Evolutionary conservation across 163 green algal species (phyloP).

Genomic region (Prototheca wickerhamii): DNA sequence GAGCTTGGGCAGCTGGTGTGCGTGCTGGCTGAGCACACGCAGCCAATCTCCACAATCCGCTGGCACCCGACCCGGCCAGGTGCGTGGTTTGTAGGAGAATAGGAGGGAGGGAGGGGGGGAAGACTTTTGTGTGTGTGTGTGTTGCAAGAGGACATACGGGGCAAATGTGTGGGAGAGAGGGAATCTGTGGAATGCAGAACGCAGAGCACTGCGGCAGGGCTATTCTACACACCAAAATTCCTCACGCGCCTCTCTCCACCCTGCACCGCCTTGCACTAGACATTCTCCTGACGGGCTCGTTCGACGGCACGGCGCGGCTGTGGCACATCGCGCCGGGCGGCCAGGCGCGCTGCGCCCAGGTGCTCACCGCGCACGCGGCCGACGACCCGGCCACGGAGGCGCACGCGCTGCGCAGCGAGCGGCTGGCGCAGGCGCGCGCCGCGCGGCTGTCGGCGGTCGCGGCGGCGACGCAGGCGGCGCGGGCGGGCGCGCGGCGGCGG

Average conservation of each 20-base stretch:
- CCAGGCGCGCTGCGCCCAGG: not conserved
- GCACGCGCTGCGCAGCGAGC: not conserved
- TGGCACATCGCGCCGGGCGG: slow-evolving; percentile 38
- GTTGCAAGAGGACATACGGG: too few relatives aligned
- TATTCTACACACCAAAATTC: not conserved
- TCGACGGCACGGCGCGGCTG: slow-evolving; percentile 67
- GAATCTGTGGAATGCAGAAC: too few relatives aligned
- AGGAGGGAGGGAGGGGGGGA: not conserved
- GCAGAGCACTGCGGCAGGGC: not conserved
- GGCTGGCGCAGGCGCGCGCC: too few relatives aligned
- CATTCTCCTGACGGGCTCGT: slow-evolving; percentile 60
- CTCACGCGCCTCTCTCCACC: not conserved
- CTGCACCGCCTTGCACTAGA: not conserved
- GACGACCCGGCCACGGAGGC: not conserved
- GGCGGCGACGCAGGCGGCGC: not conserved
- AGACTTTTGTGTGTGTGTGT: not conserved
- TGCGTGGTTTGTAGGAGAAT: not conserved
- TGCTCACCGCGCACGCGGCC: not conserved
- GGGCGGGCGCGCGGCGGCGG: too few relatives aligned
- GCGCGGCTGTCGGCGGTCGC: too few relatives aligned
- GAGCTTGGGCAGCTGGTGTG: not conserved
- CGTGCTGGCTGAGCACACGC: not conserved
- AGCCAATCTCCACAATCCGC: not conserved
- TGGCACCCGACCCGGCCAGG: not conserved
- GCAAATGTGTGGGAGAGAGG: too few relatives aligned